A percentile compares a stretch with the other conserved stretches of the same genome.
Conservation (phyloP, 1,284 basidiomycete genomes). For the Pseudozyma sp. region DNA sequence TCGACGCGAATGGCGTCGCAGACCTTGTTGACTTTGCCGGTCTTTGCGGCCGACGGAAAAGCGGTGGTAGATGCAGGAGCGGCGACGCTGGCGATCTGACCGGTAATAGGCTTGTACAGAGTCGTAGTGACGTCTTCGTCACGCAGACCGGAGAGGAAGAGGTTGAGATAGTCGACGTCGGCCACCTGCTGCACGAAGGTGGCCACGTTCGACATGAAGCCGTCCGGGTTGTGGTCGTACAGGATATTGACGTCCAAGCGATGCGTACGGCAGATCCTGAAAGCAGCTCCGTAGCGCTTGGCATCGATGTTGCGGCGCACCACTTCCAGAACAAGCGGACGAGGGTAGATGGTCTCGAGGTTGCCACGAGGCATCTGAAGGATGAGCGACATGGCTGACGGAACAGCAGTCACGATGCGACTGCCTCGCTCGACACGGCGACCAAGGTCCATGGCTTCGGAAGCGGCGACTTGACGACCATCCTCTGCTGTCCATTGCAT, state of each 20-base stretch:
- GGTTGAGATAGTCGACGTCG: slow-evolving; percentile 91
- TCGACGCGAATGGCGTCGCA: slow-evolving; percentile 83
- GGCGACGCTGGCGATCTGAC: slow-evolving; percentile 6
- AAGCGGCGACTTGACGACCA: slow-evolving; percentile 5
- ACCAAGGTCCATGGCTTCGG: slow-evolving; percentile 51
- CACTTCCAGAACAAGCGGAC: slow-evolving; percentile 84
- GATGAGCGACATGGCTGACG: slow-evolving; percentile 77
- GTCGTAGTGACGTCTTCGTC: slow-evolving; percentile 69
- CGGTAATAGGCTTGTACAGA: slow-evolving; percentile 66
- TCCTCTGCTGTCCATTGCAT: slow-evolving; percentile 47
- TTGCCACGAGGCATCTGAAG: slow-evolving; percentile 99
- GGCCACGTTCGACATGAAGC: slow-evolving; percentile 74
- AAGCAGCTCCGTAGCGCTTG: slow-evolving; percentile 81
- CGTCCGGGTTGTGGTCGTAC: slow-evolving; percentile 79
- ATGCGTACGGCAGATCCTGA: slow-evolving; percentile 90
- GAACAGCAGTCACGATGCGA: slow-evolving; percentile 62
- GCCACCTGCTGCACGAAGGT: slow-evolving; percentile 84
- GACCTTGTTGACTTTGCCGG: slow-evolving; percentile 75
- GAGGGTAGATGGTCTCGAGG: slow-evolving; percentile 91
- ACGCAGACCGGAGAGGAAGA: slow-evolving; percentile 84
- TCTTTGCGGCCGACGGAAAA: slow-evolving; percentile 66
- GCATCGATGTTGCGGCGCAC: slow-evolving; percentile 59
- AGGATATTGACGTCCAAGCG: slow-evolving; percentile 90
- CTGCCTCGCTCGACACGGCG: slow-evolving; percentile 65
- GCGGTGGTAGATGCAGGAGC: background rate